Base-by-base conservation (phyloP, 2,329 filamentous ascomycete species). In the Hypoxylon sp. region DNA sequence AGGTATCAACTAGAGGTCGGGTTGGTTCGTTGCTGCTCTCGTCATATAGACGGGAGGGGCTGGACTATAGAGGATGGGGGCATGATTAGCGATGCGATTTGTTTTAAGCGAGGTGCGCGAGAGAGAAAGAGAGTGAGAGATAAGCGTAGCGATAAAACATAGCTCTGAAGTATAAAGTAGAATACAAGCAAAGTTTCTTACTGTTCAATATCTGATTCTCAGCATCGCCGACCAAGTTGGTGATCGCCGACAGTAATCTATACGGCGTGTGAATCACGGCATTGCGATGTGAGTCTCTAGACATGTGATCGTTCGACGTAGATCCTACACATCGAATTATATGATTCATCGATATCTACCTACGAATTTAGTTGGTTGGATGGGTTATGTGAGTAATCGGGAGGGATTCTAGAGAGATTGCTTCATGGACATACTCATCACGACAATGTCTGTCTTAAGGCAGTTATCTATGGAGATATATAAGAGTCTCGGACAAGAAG, bases 131-230 rank as follows among this genome's bases (percentile, higher is more conserved):
- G n/a, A 29, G 15, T 19, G 31, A 29, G 24, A 27, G 24, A 27
- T 27, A 50, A 57, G 37, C 44, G 39, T 21, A 44, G 29, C 31
- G 62, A 62, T 59, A 44, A 55, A 61, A 60, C 39, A 62, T 21
- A 48, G 58, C 44, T 47, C 21, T 55, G 29, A 52, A 65, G 60
- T 67, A 70, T 70, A 70, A 70, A 70, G 60, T 70, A 70, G 67
- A 67, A 70, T 44, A 70, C 47, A 67, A 67, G 50, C 50, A 62
- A 68, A 67, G n/a, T 70, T 59, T 67, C 64, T 64, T 69, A 69
- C 52, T 19, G 56, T 69, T 67, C 48, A 63, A 19, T 24, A 39
- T 46, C 24, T 35, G 10, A 5, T 27, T 27, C 24, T 27, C 5
- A 10, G n/a, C 6, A 15, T 44, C 21, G 17, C 13, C 6, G n/a